Base-by-base conservation (phyloP, 805 yeast species). In the Ogataea pilisensis region DNA sequence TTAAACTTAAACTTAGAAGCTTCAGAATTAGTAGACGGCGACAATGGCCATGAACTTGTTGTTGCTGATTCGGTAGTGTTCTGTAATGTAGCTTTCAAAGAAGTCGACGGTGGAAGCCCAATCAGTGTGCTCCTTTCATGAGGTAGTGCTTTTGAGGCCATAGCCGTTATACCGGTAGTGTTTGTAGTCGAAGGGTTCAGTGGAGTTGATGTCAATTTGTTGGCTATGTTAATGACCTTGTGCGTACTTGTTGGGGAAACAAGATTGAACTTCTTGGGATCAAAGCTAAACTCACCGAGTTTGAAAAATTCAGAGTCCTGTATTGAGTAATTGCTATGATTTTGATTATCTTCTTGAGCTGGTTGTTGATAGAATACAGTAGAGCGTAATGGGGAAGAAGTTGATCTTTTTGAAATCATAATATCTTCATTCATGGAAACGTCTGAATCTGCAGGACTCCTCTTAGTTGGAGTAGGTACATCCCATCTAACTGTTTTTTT, bases 401-500 rank as follows among this genome's bases (percentile, higher is more conserved):
- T 37, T 17, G 17, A 27, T 26, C 31, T 45, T 29, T 38, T 46
- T 13, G 43, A 18, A 6, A 33, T 18, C 8, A 24, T 8, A 12
- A 9, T 26, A 25, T 38, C 41, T 11, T 50, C 53, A 21, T 38
- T 41, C 54, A 46, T 48, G 31, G 44, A 47, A 8, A 50, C 41
- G 35, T 53, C 57, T 2, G 51, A 45, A n/a, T 48, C 48, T 9
- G 39, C 48, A 3, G 42, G 42, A 22, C 42, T 35, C 2, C 43
- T 21, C 16, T 50, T 46, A 20, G 46, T 37, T 25, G 20, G 50
- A 51, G 3, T 16, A 2, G 70, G 70, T 11, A 65, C 65, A 43
- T 68, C 68, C 74, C 76, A 73, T 45, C 76, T 64, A 2, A 74
- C 78, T 43, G 66, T 71, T 43, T 60, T 65, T 19, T 32, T 34